These are phyloP conservation scores for Dioscorea alata DNA, from an alignment of 106 monocot species.

Conservation along the genomic window DNA sequence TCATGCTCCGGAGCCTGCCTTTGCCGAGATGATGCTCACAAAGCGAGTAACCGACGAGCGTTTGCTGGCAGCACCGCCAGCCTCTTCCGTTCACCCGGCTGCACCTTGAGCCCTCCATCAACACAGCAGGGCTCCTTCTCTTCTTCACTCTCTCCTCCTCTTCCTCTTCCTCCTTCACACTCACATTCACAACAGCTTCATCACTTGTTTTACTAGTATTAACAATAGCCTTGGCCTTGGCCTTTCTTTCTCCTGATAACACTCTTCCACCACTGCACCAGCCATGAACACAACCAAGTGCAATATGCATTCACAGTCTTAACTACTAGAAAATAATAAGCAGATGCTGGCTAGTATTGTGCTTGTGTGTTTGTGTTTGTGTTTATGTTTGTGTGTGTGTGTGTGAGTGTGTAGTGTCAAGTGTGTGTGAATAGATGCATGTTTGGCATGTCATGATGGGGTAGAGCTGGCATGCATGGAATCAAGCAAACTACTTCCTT, in stretches of 20 bases:
- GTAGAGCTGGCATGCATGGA: conserved; percentile 1
- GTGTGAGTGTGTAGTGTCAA: not conserved
- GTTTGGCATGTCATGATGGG: not conserved
- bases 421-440: not conserved
- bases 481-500: not conserved
- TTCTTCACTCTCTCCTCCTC: conserved; percentile 7
- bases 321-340: not conserved
- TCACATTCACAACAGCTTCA: not conserved
- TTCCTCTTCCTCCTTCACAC: not conserved
- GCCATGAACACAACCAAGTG: not conserved
- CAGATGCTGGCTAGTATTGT: not conserved
- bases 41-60: conserved; percentile 78
- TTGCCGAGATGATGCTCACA: conserved; percentile 96
- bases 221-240: not conserved
- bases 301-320: not conserved
- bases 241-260: not conserved
- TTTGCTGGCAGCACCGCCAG: conserved; percentile 84
- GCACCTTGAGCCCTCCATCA: conserved; percentile 85
- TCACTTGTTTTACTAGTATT: no score
- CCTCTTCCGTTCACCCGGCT: conserved; percentile 91
- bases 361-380: no score
- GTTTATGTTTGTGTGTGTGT: no score
- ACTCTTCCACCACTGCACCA: not conserved
- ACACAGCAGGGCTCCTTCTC: conserved; percentile 31
- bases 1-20: conserved; percentile 63